Evolutionary conservation across 257 asterid species (phyloP), one percentile per base, ranked within the genome.

Genomic region (Penstemon eatonii): DNA sequence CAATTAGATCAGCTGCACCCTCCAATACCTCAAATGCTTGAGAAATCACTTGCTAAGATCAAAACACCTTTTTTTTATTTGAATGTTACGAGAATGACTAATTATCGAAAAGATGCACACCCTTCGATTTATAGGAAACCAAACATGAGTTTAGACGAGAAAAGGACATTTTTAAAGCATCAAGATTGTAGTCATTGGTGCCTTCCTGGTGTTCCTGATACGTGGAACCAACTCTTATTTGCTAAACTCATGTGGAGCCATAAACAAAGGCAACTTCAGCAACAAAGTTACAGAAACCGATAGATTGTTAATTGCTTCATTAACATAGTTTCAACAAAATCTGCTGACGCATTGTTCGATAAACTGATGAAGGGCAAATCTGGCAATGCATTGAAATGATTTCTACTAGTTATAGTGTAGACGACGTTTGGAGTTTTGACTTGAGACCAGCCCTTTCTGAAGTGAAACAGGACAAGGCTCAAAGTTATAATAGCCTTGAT

Each of bases 161-260:
- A 64, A 63, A 67, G 46, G 56, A 12, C 69, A 3, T 79, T 84
- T 5, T 37, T 56, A 44, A 58, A 25, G 60, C 80, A 74, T 43
- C 94, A 89, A 76, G 96, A 89, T 69, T 89, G 96, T 71, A 89
- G 94, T 66, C 96, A 89, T 71, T 89, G 96, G 94, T 89, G 96
- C 65, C 91, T 89, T 0, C 96, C 96, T 2, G 96, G 96, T 0
- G 94, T 89, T 9, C 96, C 96, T 19, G 96, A 89, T 70, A 49
- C 82, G 7, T 89, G 96, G 96, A 89, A 89, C 56, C 90, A 89
- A 67, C 70, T 86, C 40, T 73, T 86, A 36, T 89, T 81, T 50
- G 87, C 95, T 0, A 73, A 89, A 65, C 63, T 89, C 39, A 72
- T 89, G 76, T 68, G 80, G 55, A 76, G 70, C 52, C 78, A 78